Base-by-base conservation (phyloP, 257 asterid species). In the Rehmannia glutinosa region DNA sequence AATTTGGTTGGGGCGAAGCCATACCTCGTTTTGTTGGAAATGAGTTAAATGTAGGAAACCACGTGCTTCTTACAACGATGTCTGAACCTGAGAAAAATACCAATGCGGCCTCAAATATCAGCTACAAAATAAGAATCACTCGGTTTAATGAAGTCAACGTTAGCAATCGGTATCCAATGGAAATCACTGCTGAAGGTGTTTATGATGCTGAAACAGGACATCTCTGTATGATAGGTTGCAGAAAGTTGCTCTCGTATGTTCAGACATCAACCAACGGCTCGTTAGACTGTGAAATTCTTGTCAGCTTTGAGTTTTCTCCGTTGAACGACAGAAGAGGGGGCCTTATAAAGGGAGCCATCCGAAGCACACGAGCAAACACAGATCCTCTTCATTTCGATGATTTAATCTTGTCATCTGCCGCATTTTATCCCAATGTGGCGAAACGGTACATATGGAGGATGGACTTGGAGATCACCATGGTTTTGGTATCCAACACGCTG, bases 151-250 rank as follows among this genome's bases (percentile, higher is more conserved):
- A 25, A 25, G 20, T 13, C 11, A 54, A 54, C 11, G 1, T 11
- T 28, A 8, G 39, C 1, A n/a, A 54, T 12, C 12, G 15, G 36
- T 52, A 10, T 52, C 36, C 36, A n/a, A 19, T 83, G 21, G 71
- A 68, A 65, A 76, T 83, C 47, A 16, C 73, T 23, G 90, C 90
- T 10, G 90, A 86, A 81, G 93, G 90, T 21, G 13, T 75, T 9
- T 86, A 86, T 60, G 62, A 75, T 76, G 51, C 58, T 9, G 74
- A 75, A 43, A 81, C 77, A 2, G 90, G 93, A n/a, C 68, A 50
- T 8, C 80, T 83, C 24, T 86, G 93, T 43, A 79, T 83, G 87
- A 75, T 83, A 5, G 93, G 87, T 15, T 86, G 90, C 72, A 73
- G 81, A 63, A 64, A 75, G 70, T 42, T 78, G 45, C 4, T 13